phyloP scores from a whole-genome alignment of 2,329 filamentous ascomycete species.

The Scytalidium sp. region DNA sequence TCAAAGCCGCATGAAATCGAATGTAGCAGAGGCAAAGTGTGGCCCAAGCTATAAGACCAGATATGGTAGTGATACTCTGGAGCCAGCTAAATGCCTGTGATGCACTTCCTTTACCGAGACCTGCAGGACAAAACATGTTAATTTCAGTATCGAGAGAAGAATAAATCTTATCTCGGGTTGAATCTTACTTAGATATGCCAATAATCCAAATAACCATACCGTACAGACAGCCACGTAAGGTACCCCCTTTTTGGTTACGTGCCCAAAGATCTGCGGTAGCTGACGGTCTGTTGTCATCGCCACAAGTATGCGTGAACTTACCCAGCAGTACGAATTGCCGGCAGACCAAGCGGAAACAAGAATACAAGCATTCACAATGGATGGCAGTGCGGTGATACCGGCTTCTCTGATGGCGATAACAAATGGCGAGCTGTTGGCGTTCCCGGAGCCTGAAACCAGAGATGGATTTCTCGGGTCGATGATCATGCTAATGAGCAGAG shows the following conservation, averaged over 20 bases:
- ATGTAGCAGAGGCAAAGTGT: conserved; percentile 4
- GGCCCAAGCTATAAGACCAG: conserved; percentile 4
- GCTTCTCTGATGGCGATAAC: conserved; percentile 43
- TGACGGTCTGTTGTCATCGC: too few relatives aligned
- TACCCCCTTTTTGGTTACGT: too few relatives aligned
- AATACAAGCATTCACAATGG: conserved; percentile 50
- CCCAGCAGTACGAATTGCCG: too few relatives aligned
- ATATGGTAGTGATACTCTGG: conserved; percentile 42
- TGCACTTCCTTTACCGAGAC: too few relatives aligned
- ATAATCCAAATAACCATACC: too few relatives aligned
- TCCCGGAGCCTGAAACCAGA: conserved; percentile 44
- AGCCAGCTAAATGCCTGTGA: conserved; percentile 69
- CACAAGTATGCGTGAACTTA: too few relatives aligned
- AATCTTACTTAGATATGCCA: too few relatives aligned
- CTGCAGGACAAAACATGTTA: too few relatives aligned
- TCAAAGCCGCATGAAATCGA: conserved; percentile 1
- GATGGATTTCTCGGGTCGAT: conserved; percentile 46
- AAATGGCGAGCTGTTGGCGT: conserved; percentile 32
- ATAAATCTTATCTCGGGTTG: too few relatives aligned
- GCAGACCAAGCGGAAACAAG: conserved; percentile 48
- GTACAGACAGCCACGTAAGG: too few relatives aligned
- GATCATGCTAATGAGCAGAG: conserved; percentile 54
- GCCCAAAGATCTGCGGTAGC: too few relatives aligned
- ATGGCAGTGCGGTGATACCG: conserved; percentile 43
- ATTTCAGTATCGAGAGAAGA: too few relatives aligned